phyloP scores from a whole-genome alignment of 352 stramenopile genomes.

The Pythium sp. region DNA sequence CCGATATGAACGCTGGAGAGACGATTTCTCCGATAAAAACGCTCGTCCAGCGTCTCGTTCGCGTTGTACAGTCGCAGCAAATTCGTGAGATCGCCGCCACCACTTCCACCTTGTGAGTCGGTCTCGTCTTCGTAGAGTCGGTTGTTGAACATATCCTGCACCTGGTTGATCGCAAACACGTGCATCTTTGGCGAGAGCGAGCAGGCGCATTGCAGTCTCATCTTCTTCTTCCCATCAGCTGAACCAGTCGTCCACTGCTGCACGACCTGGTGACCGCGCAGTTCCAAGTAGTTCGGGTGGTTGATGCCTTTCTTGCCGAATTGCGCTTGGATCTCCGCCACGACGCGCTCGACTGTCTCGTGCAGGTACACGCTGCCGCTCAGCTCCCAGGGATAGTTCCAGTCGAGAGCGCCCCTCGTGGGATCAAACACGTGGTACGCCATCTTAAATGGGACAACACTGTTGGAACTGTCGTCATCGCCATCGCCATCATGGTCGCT shows the following conservation, averaged over 20 bases:
- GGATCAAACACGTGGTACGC: slow-evolving; percentile 45
- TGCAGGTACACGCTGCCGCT: slow-evolving; percentile 75
- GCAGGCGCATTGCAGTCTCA: slow-evolving; percentile 41
- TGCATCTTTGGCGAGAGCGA: slow-evolving; percentile 55
- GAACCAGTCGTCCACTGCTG: slow-evolving; percentile 12
- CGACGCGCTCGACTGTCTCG: slow-evolving; percentile 28
- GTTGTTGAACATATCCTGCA: slow-evolving; percentile 77
- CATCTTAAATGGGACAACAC: slow-evolving; percentile 3
- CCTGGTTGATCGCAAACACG: slow-evolving; percentile 84
- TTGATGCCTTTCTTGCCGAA: slow-evolving; percentile 34
- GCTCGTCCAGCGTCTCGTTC: slow-evolving; percentile 45
- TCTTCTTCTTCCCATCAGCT: slow-evolving; percentile 12
- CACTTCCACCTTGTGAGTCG: slow-evolving; percentile 13
- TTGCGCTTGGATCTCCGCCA: slow-evolving; percentile 27
- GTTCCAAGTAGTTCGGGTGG: slow-evolving; percentile 65
- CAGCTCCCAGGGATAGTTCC: slow-evolving; percentile 86
- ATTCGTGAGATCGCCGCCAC: slow-evolving; percentile 28
- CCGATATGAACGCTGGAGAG: slow-evolving; percentile 84
- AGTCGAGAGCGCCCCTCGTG: slow-evolving; percentile 52
- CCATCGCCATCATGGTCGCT: no score
- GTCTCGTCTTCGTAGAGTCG: slow-evolving; percentile 43
- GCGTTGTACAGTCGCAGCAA: slow-evolving; percentile 31
- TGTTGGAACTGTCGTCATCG: background rate
- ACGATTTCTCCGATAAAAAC: slow-evolving; percentile 42
- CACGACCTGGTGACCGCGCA: slow-evolving; percentile 53